Conservation (phyloP, 108 stramenopile genomes). For the Nitzschia sp. region DNA sequence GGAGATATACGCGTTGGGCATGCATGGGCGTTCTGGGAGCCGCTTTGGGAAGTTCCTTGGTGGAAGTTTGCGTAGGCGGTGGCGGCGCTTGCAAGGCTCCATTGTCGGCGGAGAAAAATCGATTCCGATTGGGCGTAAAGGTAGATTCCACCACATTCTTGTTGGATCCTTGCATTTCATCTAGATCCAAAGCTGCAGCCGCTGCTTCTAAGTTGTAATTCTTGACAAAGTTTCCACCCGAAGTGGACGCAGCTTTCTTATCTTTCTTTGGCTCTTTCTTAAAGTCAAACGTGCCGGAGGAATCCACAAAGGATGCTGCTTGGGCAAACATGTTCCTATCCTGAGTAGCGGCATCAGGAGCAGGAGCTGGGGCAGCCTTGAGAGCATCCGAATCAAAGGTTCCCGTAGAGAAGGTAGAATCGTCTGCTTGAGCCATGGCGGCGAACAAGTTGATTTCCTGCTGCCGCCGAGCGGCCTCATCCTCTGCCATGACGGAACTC, state of each 20-base stretch:
- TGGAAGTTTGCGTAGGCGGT: background rate
- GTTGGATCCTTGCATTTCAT: background rate
- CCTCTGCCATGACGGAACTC: constrained; percentile 36
- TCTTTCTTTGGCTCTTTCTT: background rate
- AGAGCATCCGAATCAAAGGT: constrained; percentile 14
- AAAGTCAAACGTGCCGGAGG: constrained; percentile 38
- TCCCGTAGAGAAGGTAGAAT: background rate
- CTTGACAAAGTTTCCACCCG: background rate
- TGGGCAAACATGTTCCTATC: constrained; percentile 15
- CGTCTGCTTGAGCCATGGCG: constrained; percentile 47
- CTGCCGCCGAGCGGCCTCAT: constrained; percentile 34
- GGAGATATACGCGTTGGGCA: constrained; percentile 64
- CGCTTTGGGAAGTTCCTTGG: constrained; percentile 1
- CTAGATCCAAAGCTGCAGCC: constrained; percentile 32
- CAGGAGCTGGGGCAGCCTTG: background rate
- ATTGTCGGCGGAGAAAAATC: background rate
- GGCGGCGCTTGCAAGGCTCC: background rate
- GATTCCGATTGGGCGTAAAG: background rate
- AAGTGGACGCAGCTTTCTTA: background rate
- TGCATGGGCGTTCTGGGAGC: constrained; percentile 45
- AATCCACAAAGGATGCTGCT: constrained; percentile 8
- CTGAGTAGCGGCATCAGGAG: constrained; percentile 4
- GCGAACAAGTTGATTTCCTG: constrained; percentile 55
- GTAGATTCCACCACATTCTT: background rate
- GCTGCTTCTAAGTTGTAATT: constrained; percentile 53